Evolutionary conservation across 306 rosid species (phyloP).

Genomic region (Prunus persica): DNA sequence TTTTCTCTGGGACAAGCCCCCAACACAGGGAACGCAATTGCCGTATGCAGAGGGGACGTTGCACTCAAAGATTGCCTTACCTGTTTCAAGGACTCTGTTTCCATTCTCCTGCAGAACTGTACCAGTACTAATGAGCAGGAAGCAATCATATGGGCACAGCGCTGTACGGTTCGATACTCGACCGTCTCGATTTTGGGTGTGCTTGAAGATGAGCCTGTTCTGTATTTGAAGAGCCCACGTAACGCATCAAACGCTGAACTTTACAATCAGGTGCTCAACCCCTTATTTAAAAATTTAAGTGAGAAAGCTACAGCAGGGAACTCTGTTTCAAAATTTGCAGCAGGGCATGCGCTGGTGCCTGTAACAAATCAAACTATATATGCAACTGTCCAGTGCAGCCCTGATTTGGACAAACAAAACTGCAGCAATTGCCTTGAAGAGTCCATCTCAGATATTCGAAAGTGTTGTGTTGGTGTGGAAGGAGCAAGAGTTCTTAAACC

Average conservation of each 20-base stretch:
- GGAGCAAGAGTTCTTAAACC: constrained; percentile 19
- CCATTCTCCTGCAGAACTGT: neutral
- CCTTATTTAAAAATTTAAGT: neutral
- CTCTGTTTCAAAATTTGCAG: constrained; percentile 3
- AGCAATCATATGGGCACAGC: neutral
- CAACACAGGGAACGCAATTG: neutral
- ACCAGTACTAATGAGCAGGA: neutral
- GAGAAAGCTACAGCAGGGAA: constrained; percentile 4
- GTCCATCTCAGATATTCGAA: neutral
- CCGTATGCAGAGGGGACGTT: too few relatives aligned
- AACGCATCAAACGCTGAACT: neutral
- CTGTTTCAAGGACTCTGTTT: too few relatives aligned
- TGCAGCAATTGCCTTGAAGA: constrained; percentile 1
- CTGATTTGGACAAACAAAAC: constrained; percentile 10
- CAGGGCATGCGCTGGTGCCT: constrained; percentile 4
- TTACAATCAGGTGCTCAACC: neutral
- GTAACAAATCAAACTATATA: constrained; percentile 9
- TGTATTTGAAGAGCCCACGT: neutral
- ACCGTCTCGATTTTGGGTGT: constrained; percentile 1
- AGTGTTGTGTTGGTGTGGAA: neutral
- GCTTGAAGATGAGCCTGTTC: neutral
- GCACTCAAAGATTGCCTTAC: too few relatives aligned
- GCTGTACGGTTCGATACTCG: constrained; percentile 6
- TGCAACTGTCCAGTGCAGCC: constrained; percentile 19
- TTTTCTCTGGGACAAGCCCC: neutral